A percentile compares a stretch with the other conserved stretches of the same genome.
Conservation (phyloP, 352 stramenopile species). For the Phytopythium oedochilum region DNA sequence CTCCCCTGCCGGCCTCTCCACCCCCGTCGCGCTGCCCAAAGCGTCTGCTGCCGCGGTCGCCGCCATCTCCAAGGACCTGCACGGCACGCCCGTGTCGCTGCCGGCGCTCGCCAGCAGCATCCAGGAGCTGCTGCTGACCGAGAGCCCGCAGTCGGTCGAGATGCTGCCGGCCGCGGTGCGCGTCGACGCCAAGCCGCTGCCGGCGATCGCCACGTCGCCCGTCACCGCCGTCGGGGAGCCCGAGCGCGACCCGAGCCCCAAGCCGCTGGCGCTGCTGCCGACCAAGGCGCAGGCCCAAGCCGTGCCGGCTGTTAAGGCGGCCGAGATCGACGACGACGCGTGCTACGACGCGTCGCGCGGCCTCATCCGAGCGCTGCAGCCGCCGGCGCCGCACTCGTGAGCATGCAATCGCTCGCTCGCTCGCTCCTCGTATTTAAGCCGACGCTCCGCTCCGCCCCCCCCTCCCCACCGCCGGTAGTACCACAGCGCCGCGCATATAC, state of each 20-base stretch:
- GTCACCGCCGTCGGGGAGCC: slow-evolving; percentile 8
- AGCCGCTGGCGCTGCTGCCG: slow-evolving; percentile 5
- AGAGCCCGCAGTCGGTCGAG: slow-evolving; percentile 69
- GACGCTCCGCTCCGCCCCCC: background rate
- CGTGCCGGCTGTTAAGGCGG: background rate
- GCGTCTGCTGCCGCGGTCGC: slow-evolving; percentile 2
- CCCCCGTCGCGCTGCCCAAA: background rate
- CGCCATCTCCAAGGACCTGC: slow-evolving; percentile 30
- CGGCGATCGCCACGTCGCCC: slow-evolving; percentile 8
- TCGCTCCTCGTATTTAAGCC: slow-evolving; percentile 6
- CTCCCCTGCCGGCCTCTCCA: background rate
- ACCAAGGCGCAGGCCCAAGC: background rate
- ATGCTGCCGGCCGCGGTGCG: slow-evolving; percentile 22
- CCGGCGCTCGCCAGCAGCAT: slow-evolving; percentile 50
- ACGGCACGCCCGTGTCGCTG: slow-evolving; percentile 48
- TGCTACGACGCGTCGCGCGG: slow-evolving; percentile 17
- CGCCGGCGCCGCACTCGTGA: slow-evolving; percentile 7
- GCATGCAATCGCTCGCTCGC: background rate
- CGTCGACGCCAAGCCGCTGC: slow-evolving; percentile 10
- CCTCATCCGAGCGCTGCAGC: slow-evolving; percentile 19
- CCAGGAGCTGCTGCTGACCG: slow-evolving; percentile 58
- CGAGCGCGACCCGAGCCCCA: slow-evolving; percentile 9
- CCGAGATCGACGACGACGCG: slow-evolving; percentile 11
- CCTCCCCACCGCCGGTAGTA: background rate
- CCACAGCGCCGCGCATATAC: background rate